Evolutionary conservation across 2,329 filamentous ascomycete genomes (phyloP).

Genomic region (Ascochyta viciae-villosae): DNA sequence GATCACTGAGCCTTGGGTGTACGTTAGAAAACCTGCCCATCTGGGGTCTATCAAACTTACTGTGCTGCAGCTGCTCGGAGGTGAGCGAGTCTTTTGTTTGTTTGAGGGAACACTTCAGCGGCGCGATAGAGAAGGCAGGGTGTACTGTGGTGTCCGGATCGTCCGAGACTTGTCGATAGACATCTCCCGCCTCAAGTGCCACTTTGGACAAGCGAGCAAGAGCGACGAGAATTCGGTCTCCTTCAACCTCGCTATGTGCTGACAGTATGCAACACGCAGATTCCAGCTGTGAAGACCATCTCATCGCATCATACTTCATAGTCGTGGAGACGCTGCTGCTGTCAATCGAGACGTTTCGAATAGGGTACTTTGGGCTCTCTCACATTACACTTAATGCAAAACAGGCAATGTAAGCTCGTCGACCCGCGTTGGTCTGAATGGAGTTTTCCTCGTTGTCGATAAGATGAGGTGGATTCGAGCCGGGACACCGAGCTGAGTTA

Average conservation of each 20-base stretch:
- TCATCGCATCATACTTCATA: constrained; percentile 54
- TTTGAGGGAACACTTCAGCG: constrained; percentile 19
- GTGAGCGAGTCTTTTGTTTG: constrained; percentile 17
- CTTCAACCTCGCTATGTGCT: constrained; percentile 51
- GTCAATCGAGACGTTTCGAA: neutral
- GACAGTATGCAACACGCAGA: constrained; percentile 54
- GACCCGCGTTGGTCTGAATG: constrained; percentile 56
- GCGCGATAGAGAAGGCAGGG: constrained; percentile 22
- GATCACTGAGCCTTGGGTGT: constrained; percentile 13
- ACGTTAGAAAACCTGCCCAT: neutral
- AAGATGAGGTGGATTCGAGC: constrained; percentile 15
- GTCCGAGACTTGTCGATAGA: constrained; percentile 30
- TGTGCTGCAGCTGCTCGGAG: constrained; percentile 17
- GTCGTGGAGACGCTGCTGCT: constrained; percentile 27
- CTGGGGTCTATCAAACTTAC: constrained; percentile 8
- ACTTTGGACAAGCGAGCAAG: constrained; percentile 48
- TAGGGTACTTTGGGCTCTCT: constrained; percentile 1
- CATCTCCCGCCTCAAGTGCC: constrained; percentile 26
- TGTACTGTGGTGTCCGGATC: constrained; percentile 16
- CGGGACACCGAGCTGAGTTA: constrained; percentile 7
- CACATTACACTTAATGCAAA: constrained; percentile 55
- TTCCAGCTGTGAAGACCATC: constrained; percentile 67
- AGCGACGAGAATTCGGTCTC: constrained; percentile 59
- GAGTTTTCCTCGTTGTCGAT: constrained; percentile 5
- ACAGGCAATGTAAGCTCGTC: constrained; percentile 57